Conservation (phyloP, 805 yeast genomes). For the Starmerella roubikii region DNA sequence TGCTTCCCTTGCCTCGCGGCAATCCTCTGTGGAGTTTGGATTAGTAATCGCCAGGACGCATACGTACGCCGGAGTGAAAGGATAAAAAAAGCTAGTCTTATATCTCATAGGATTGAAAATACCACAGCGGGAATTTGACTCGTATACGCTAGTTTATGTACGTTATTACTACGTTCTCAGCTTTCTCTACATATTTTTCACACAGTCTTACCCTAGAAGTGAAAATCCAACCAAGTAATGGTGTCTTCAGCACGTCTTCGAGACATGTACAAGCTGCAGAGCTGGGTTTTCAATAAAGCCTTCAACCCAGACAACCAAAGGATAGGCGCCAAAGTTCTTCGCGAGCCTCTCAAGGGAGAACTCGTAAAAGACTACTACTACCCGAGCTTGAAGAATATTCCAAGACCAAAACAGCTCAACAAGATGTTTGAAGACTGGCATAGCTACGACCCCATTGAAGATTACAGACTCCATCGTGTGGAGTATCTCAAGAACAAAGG, state of each 20-base stretch:
- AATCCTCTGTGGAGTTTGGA: too few species aligned
- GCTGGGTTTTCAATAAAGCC: slow-evolving; percentile 24
- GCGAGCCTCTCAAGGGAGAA: slow-evolving; percentile 25
- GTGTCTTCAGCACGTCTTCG: slow-evolving; percentile 18
- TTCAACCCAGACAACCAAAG: slow-evolving; percentile 25
- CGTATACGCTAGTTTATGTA: too few species aligned
- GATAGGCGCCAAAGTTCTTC: slow-evolving; percentile 26
- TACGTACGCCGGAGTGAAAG: too few species aligned
- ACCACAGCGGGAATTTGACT: too few species aligned
- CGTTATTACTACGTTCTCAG: too few species aligned
- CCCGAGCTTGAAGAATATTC: slow-evolving; percentile 19
- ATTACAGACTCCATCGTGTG: slow-evolving; percentile 18
- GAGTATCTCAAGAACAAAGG: slow-evolving; percentile 21
- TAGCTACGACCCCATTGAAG: slow-evolving; percentile 21
- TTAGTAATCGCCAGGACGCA: too few species aligned
- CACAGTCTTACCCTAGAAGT: too few species aligned
- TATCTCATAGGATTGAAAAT: too few species aligned
- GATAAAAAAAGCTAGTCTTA: too few species aligned
- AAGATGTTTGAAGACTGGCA: slow-evolving; percentile 16
- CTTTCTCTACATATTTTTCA: too few species aligned
- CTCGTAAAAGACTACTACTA: slow-evolving; percentile 24
- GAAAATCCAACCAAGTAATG: slow-evolving; percentile 6
- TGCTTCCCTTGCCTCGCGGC: too few species aligned
- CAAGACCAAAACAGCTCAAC: slow-evolving; percentile 19
- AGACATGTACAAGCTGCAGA: slow-evolving; percentile 22